These are phyloP conservation scores for Fusarium goolgardi DNA, from an alignment of 2,329 filamentous ascomycete species.

Conservation along the genomic window DNA sequence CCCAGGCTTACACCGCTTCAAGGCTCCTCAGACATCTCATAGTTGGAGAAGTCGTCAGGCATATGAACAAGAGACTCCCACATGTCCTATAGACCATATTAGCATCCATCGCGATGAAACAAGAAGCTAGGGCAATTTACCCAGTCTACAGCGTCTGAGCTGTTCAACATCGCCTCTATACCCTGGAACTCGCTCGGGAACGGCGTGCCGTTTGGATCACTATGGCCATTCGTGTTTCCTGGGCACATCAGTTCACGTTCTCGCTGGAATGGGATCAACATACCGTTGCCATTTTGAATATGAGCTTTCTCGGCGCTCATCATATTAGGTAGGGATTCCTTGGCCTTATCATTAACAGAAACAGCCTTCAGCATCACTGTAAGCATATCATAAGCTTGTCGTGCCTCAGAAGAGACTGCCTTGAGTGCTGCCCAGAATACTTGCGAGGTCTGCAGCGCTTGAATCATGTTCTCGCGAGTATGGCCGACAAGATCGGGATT, in stretches of 20 bases:
- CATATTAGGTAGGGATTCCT: not conserved
- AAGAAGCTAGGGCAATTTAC: not conserved
- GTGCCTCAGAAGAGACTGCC: constrained; percentile 20
- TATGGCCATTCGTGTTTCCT: not conserved
- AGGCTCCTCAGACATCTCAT: constrained; percentile 10
- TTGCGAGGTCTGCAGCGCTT: constrained; percentile 24
- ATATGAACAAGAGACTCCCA: constrained; percentile 34
- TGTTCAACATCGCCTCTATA: constrained; percentile 30
- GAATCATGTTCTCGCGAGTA: constrained; percentile 7
- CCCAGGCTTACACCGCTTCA: not conserved
- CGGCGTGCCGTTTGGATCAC: not conserved
- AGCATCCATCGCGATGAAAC: not conserved
- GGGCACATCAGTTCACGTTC: not conserved
- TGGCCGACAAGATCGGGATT: constrained; percentile 2
- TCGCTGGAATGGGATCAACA: rapidly evolving
- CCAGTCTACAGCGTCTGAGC: constrained; percentile 34
- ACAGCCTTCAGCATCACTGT: constrained; percentile 33
- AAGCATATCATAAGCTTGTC: constrained; percentile 29
- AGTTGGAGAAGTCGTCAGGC: constrained; percentile 20
- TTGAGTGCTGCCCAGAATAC: constrained; percentile 31
- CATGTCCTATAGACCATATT: constrained; percentile 5
- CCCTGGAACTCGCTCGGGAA: constrained; percentile 18
- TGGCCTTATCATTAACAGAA: not conserved
- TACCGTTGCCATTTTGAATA: not conserved
- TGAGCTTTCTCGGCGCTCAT: not conserved